These are phyloP conservation scores for Porphyrellus cyaneotinctus DNA, from an alignment of 768 basidiomycete species.

Conservation along the genomic window DNA sequence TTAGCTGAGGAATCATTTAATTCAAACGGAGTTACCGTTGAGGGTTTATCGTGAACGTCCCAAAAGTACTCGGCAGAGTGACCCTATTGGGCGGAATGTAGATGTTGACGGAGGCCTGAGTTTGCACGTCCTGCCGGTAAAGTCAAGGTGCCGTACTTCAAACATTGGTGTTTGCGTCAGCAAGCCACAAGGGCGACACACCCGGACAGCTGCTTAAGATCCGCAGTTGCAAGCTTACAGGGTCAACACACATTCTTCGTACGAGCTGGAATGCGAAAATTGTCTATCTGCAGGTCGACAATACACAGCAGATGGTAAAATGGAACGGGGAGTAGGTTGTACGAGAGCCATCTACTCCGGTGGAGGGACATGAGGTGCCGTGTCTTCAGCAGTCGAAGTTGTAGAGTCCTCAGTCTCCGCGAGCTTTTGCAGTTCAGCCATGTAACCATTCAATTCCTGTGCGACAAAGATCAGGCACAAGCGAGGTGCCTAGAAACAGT, in stretches of 20 bases:
- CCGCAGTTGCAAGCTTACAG: not conserved
- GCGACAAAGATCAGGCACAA: constrained; percentile 7
- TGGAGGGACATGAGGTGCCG: not conserved
- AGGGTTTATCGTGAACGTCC: no score
- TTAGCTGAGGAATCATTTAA: no score
- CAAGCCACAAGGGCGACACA: no score
- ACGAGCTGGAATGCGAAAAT: not conserved
- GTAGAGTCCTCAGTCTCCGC: constrained; percentile 10
- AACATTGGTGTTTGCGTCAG: not conserved
- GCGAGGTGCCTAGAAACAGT: not conserved
- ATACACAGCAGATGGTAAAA: constrained; percentile 7
- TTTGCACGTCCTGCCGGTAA: no score
- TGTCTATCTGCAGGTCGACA: constrained; percentile 2
- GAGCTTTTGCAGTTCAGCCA: constrained; percentile 29
- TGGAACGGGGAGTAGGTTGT: not conserved
- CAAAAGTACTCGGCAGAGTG: no score
- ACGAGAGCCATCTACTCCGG: constrained; percentile 11
- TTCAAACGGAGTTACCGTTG: no score
- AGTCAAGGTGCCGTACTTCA: no score
- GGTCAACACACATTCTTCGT: not conserved
- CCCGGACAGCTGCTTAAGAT: not conserved
- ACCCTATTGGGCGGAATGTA: no score
- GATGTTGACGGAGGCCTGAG: no score
- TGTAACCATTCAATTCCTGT: constrained; percentile 32
- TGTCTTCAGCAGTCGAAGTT: not conserved